Percentiles rank a stretch among this genome's conserved stretches.
These are phyloP conservation scores for Dictyostelium capitatum DNA, from an alignment of 78 protist genomes.

Conservation along the genomic window DNA sequence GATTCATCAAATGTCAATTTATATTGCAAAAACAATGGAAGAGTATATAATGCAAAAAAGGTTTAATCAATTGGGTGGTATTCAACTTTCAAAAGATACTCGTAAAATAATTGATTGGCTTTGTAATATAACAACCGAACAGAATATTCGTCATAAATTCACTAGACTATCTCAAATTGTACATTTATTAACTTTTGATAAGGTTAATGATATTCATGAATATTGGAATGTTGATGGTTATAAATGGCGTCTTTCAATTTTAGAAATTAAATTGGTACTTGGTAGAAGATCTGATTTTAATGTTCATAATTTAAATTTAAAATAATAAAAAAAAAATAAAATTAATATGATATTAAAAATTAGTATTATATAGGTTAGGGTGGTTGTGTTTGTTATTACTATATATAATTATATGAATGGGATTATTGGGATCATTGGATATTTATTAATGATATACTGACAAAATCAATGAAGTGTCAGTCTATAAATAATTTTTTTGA, in stretches of 20 bases:
- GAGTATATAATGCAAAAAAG: constrained; percentile 46
- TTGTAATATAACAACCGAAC: constrained; percentile 43
- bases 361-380: background rate
- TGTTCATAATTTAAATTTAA: constrained; percentile 52
- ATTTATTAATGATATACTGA: too few species aligned
- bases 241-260: constrained; percentile 29
- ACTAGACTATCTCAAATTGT: constrained; percentile 35
- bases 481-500: too few species aligned
- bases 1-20: constrained; percentile 27
- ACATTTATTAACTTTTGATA: constrained; percentile 66
- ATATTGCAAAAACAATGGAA: constrained; percentile 34
- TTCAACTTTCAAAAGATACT: constrained; percentile 67
- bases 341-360: background rate
- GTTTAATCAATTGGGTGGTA: constrained; percentile 66
- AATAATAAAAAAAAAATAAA: constrained; percentile 1
- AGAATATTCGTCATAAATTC: constrained; percentile 73
- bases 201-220: constrained; percentile 44
- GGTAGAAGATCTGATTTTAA: constrained; percentile 73
- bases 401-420: too few species aligned
- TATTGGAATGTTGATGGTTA: constrained; percentile 57
- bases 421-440: too few species aligned
- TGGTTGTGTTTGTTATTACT: background rate
- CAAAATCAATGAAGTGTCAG: too few species aligned
- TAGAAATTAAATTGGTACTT: constrained; percentile 56
- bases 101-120: constrained; percentile 65